Conservation (phyloP, 345 rosid genomes). For the Durio zibethinus region DNA sequence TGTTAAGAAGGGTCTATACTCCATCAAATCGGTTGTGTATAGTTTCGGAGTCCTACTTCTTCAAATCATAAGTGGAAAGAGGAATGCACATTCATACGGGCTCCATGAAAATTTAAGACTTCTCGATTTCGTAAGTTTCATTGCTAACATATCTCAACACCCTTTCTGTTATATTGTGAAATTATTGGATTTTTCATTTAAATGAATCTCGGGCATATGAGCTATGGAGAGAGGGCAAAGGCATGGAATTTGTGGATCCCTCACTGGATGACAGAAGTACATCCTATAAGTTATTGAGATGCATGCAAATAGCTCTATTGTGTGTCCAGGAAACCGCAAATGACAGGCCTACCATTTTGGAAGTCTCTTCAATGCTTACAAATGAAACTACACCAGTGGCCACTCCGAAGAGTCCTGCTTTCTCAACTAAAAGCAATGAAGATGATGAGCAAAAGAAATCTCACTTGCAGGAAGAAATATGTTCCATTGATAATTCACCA, state of each 20-base stretch:
- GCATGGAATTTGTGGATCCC: constrained; percentile 3
- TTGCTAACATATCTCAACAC: neutral
- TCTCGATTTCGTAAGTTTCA: neutral
- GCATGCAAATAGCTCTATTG: constrained; percentile 12
- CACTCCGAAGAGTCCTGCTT: too few species aligned
- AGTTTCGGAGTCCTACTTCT: neutral
- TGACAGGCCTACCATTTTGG: constrained; percentile 12
- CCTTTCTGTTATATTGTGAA: neutral
- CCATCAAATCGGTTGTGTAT: neutral
- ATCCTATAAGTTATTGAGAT: neutral
- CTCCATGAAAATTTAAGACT: neutral
- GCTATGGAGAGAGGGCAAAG: neutral
- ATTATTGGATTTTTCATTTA: too few species aligned
- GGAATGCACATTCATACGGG: neutral
- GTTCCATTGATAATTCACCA: too few species aligned
- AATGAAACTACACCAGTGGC: too few species aligned
- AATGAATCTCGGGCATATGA: constrained; percentile 8
- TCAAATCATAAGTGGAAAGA: neutral
- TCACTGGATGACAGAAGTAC: constrained; percentile 9
- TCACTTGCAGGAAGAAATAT: too few species aligned
- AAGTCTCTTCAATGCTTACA: constrained; percentile 8
- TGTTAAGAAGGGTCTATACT: neutral
- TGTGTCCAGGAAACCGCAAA: constrained; percentile 17
- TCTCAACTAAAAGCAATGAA: too few species aligned
- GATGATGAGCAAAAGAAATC: too few species aligned